Evolutionary conservation across 306 rosid species (phyloP), one percentile per base, ranked within the genome.

Genomic region (Fragaria ananassa): DNA sequence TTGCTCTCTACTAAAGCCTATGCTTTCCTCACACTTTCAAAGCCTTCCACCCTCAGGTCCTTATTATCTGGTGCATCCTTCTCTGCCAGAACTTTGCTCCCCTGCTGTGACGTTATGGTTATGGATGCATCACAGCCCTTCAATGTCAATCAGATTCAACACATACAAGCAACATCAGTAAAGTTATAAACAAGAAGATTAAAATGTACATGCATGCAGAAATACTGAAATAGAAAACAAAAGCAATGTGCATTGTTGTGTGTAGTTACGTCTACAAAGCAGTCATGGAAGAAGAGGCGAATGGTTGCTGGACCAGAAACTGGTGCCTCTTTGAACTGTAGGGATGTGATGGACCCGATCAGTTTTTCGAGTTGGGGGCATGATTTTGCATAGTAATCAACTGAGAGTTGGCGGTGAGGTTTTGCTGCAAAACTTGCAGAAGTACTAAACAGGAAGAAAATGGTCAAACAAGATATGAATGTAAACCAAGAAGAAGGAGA

Each of bases 121-220:
- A 94, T 87, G 44, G 98, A 94, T 66, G 81, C 97, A 80, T 94
- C 98, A 79, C 98, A 94, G 0, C 98, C 98, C 98, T 94, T 84
- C 72, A 67, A 25, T 37, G 41, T 13, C 29, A 57, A 27, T 54
- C 68, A 39, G 37, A 31, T 63, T 42, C 74, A 72, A 64, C 23
- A 37, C 39, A 34, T 17, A 17, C 13, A 27, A 29, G 21, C 44
- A 62, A n/a, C 11, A 77, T 21, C 6, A 72, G 29, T 56, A 29
- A 37, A 70, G 51, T 0, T 14, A 12, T 23, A 44, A 35, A 21
- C 50, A 41, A 74, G 12, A 3, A 72, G 63, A 56, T 69, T 19
- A 78, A 54, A 39, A 63, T 49, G 76, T 44, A 58, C 47, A 50
- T 46, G 68, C 62, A 74, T 71, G 73, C 71, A 81, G 65, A 86